Base-by-base conservation (phyloP, 768 basidiomycete genomes). In the Hypholoma sublateritium region DNA sequence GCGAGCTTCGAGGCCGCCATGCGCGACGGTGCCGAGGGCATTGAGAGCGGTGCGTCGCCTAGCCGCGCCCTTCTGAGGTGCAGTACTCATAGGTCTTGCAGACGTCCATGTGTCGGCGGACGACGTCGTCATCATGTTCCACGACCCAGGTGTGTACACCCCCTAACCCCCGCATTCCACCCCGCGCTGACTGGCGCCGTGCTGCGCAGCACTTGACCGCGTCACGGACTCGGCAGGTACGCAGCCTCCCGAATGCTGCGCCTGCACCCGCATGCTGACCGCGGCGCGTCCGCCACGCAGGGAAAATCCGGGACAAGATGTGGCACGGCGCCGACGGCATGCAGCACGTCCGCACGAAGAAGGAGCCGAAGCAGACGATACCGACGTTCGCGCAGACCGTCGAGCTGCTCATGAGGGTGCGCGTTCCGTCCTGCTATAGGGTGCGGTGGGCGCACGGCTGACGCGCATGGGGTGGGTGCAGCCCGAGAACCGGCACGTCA, bases 1-100 rank as follows among this genome's bases (percentile, higher is more conserved):
- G 92, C 92, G 35, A 93, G 91, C 75, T 98, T 98, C 74, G 87
- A 93, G 70, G 91, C 91, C 61, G 96, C 96, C 68, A 93, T 97
- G 59, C 86, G 86, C 46, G 95, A 97, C 76, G 96, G 96, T 58
- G 89, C 94, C 45, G 94, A 99, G 70, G 95, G 81, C 64, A 96
- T 99, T 67, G 96, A 99, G 83, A 95, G 92, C 71, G 95, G 96
- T 97, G 95, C 12, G 55, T 56, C 50, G 17, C 24, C 16, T 3
- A 11, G 8, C 11, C 5, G 1, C 13, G 25, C 25, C 3, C 25
- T 22, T 5, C 61, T 68, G 28, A 5, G 28, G 28, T 9, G 28
- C 28, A 32, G 5, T 67, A 69, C 65, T 68, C 72, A 70, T 65
- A 65, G 61, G 55, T 64, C 66, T 65, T 75, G 65, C 83, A 96